phyloP scores from a whole-genome alignment of 345 rosid genomes.

The Citrus unshiu region DNA sequence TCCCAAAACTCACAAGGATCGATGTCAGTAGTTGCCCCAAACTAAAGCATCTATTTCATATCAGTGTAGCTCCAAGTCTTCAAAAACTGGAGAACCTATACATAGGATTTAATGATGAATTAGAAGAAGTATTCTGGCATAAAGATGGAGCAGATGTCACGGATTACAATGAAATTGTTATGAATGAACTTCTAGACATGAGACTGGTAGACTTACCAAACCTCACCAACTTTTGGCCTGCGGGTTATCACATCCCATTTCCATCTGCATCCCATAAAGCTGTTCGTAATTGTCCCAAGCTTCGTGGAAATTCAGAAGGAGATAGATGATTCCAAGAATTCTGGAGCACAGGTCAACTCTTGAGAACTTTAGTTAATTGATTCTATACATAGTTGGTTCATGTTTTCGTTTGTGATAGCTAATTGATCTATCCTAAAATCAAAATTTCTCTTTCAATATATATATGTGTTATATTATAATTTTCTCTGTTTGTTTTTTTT shows the following conservation, averaged over 20 bases:
- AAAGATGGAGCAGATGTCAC: not conserved
- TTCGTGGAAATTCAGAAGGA: too few species aligned
- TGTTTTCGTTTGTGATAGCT: too few species aligned
- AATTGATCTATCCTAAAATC: too few species aligned
- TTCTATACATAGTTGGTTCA: too few species aligned
- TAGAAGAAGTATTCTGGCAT: not conserved
- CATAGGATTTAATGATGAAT: too few species aligned
- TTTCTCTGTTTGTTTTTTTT: too few species aligned
- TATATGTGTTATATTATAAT: too few species aligned
- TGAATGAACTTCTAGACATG: not conserved
- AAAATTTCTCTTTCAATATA: too few species aligned
- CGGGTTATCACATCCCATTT: not conserved
- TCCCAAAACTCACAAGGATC: not conserved
- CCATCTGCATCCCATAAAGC: too few species aligned
- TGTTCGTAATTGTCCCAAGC: not conserved
- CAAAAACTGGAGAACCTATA: rapidly evolving
- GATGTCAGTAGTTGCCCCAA: rapidly evolving
- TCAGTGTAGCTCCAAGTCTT: not conserved
- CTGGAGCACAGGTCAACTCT: too few species aligned
- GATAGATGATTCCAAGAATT: too few species aligned
- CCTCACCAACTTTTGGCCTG: not conserved
- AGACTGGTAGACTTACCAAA: rapidly evolving
- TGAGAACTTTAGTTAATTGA: too few species aligned
- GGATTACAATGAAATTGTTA: not conserved
- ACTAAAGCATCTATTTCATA: not conserved